Base-by-base conservation (phyloP, 495 filamentous ascomycete species). In the Penicillium ochrochloron region DNA sequence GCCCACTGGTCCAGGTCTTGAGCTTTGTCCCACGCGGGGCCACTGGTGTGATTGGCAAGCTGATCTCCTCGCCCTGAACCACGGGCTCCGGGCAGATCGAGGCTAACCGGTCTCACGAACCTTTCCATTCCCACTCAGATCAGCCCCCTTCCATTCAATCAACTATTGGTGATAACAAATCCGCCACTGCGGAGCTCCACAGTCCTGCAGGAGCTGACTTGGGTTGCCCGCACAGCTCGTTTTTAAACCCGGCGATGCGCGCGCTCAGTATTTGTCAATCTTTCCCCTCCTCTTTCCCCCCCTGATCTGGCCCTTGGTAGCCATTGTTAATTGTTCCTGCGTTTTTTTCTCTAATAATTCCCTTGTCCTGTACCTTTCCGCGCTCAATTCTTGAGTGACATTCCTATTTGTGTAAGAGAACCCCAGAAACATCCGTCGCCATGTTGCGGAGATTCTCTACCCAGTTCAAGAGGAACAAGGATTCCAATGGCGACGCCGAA, bases 391-490 rank as follows among this genome's bases (percentile, higher is more conserved):
- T 12, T 34, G n/a, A 62, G 62, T 65, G 62, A 69, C 60, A 11
- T 42, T 51, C 31, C 31, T 48, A 41, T 59, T 68, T 31, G 58
- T 64, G 56, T 50, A 29, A n/a, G 39, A 59, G 25, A 59, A 12
- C 34, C 53, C 60, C 57, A 61, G 51, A 68, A 62, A 35, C 58
- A n/a, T 19, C 65, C 67, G 56, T 73, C 71, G 76, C 66, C 57
- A 80, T 80, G 78, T 76, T 85, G 74, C 78, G 82, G 55, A 80
- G 80, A 69, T 73, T 85, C 62, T 85, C 83, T 48, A 79, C 80
- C n/a, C 78, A 69, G 5, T 85, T 86, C 73, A 83, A 76, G 68
- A 79, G 78, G 72, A 76, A 76, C 64, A 84, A 80, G 70, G 80
- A 78, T 48, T 60, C 71, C 62, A 80, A 75, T 69, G 77, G 75